A percentile compares a stretch with the other conserved stretches of the same genome.
phyloP scores from a whole-genome alignment of 345 rosid genomes.

The Hypericum androsaemum region DNA sequence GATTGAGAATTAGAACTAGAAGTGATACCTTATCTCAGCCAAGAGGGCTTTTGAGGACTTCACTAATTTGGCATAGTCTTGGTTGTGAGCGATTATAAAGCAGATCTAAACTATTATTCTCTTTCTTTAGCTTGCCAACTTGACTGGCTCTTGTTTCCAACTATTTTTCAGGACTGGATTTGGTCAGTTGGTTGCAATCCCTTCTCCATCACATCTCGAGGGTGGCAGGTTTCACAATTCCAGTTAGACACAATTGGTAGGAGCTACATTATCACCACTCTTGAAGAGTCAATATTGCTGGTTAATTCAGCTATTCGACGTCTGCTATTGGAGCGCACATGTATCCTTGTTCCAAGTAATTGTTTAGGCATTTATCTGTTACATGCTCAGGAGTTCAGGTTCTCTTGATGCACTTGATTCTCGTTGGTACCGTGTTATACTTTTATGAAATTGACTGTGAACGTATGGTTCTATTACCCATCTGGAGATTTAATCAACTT shows the following conservation, averaged over 20 bases:
- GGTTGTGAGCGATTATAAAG: no score
- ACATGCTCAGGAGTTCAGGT: no score
- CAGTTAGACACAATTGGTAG: constrained; percentile 88
- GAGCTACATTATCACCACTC: constrained; percentile 77
- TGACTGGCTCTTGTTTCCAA: constrained; percentile 3
- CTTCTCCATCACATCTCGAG: constrained; percentile 71
- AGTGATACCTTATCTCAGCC: no score
- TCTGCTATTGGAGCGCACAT: constrained; percentile 72
- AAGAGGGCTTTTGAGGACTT: no score
- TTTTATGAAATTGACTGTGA: no score
- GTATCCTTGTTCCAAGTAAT: constrained; percentile 54
- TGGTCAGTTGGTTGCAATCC: constrained; percentile 98
- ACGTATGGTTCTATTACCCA: no score
- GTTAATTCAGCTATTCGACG: constrained; percentile 78
- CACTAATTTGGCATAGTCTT: no score
- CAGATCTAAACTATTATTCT: no score
- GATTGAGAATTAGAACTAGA: no score
- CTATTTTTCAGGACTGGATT: constrained; percentile 72
- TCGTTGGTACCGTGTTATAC: no score
- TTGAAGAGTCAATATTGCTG: constrained; percentile 77
- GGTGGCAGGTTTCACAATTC: constrained; percentile 82
- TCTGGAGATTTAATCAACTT: no score
- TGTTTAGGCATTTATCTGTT: neutral
- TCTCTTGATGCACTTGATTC: no score
- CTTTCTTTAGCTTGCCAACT: neutral